Evolutionary conservation across 371 early-diverging fungal species (phyloP).

Genomic region (Choanephora cucurbitarum): DNA sequence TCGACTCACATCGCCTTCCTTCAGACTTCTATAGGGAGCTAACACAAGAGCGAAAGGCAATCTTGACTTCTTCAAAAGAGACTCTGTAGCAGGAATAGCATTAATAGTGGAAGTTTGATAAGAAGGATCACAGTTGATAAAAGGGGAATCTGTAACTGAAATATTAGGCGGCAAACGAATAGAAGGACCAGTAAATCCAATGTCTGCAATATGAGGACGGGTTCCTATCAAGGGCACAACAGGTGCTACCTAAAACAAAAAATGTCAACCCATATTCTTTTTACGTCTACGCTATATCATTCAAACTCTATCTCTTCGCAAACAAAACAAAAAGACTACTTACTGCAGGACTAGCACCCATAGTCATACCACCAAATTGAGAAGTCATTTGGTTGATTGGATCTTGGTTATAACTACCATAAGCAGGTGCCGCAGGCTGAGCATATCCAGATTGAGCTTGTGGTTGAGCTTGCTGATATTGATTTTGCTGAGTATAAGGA

Average conservation of each 20-base stretch:
- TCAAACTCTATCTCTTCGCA: background rate
- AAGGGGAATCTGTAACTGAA: constrained; percentile 71
- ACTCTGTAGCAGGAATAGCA: constrained; percentile 81
- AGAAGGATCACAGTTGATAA: constrained; percentile 70
- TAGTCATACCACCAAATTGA: constrained; percentile 49
- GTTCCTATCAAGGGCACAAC: constrained; percentile 53
- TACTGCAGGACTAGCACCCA: constrained; percentile 24
- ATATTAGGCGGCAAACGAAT: constrained; percentile 63
- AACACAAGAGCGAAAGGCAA: constrained; percentile 89
- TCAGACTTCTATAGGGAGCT: constrained; percentile 76
- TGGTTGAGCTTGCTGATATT: constrained; percentile 20
- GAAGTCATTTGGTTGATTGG: constrained; percentile 38
- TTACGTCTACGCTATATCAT: too few species aligned
- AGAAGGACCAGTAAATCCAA: constrained; percentile 56
- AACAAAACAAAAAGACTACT: too few species aligned
- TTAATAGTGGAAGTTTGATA: constrained; percentile 92
- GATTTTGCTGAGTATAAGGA: constrained; percentile 21
- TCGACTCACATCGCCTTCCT: constrained; percentile 53
- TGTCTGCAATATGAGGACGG: constrained; percentile 59
- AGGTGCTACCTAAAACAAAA: constrained; percentile 26
- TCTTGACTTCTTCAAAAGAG: constrained; percentile 80
- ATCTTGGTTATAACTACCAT: constrained; percentile 31
- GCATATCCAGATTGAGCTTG: constrained; percentile 27
- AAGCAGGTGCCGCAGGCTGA: constrained; percentile 16
- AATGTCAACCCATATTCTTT: background rate